Evolutionary conservation across 2,329 filamentous ascomycete species (phyloP).

Genomic region (Fusarium brevicatenulatum): DNA sequence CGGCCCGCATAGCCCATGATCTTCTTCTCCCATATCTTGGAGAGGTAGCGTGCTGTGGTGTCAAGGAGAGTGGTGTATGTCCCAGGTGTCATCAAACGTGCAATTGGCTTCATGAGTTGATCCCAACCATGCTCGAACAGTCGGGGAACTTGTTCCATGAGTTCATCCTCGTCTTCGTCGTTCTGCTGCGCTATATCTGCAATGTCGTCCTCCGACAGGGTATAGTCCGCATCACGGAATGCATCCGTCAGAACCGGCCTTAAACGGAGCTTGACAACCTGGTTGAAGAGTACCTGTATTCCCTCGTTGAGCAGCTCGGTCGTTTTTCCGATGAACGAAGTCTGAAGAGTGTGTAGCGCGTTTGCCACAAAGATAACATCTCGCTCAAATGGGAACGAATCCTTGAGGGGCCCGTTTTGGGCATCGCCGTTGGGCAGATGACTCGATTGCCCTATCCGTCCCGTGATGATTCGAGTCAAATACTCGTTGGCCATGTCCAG

Average conservation of each 20-base stretch:
- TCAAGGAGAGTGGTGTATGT: slow-evolving; percentile 82
- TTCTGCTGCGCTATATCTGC: slow-evolving; percentile 64
- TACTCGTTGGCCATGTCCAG: slow-evolving; percentile 94
- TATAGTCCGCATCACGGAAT: slow-evolving; percentile 92
- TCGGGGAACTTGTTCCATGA: slow-evolving; percentile 75
- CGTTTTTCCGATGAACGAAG: slow-evolving; percentile 79
- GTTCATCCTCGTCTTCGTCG: slow-evolving; percentile 63
- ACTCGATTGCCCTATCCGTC: slow-evolving; percentile 64
- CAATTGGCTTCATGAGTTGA: slow-evolving; percentile 83
- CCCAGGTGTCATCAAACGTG: slow-evolving; percentile 81
- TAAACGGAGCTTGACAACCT: slow-evolving; percentile 85
- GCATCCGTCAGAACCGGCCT: slow-evolving; percentile 86
- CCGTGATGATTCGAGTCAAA: slow-evolving; percentile 82
- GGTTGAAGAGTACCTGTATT: slow-evolving; percentile 84
- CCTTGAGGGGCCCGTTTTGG: slow-evolving; percentile 60
- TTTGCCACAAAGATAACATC: slow-evolving; percentile 77
- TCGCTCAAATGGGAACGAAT: slow-evolving; percentile 82
- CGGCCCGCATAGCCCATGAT: slow-evolving; percentile 83
- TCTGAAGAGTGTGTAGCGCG: slow-evolving; percentile 74
- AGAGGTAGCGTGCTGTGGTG: slow-evolving; percentile 77
- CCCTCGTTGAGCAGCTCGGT: slow-evolving; percentile 86
- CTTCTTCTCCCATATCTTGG: slow-evolving; percentile 85
- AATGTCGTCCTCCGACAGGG: slow-evolving; percentile 70
- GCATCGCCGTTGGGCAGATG: slow-evolving; percentile 50
- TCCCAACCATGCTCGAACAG: slow-evolving; percentile 90